phyloP scores from a whole-genome alignment of 1,284 basidiomycete species.

The Leucocoprinus gongylophorus region DNA sequence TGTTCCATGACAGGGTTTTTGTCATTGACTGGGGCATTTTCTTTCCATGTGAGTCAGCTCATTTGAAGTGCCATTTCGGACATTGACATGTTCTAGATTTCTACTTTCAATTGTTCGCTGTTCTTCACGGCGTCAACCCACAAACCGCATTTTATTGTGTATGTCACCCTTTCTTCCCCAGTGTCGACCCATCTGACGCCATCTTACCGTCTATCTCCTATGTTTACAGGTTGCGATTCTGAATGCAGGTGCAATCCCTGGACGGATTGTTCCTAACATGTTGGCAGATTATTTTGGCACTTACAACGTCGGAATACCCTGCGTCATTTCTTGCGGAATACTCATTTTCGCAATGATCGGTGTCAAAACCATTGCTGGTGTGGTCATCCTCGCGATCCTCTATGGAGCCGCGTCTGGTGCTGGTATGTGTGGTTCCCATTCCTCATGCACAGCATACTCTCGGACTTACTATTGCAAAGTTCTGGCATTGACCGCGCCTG shows the following conservation, averaged over 20 bases:
- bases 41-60: no score
- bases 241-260: constrained; percentile 20
- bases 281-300: constrained; percentile 23
- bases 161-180: background rate
- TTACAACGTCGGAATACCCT: constrained; percentile 24
- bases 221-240: constrained; percentile 12
- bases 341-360: constrained; percentile 31
- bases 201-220: background rate
- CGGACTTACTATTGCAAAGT: background rate
- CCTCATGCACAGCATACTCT: background rate
- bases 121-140: background rate
- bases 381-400: constrained; percentile 27
- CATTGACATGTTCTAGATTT: no score
- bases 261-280: constrained; percentile 20
- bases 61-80: no score
- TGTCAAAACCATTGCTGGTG: constrained; percentile 22
- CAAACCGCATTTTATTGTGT: background rate
- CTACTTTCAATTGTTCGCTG: background rate
- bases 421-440: constrained; percentile 23
- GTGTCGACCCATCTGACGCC: background rate
- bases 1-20: background rate
- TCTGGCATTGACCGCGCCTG: background rate
- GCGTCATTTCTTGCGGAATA: constrained; percentile 18
- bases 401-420: constrained; percentile 23
- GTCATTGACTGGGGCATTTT: no score